phyloP scores from a whole-genome alignment of 2,329 filamentous ascomycete species.

The Aspergillus fumigatus region DNA sequence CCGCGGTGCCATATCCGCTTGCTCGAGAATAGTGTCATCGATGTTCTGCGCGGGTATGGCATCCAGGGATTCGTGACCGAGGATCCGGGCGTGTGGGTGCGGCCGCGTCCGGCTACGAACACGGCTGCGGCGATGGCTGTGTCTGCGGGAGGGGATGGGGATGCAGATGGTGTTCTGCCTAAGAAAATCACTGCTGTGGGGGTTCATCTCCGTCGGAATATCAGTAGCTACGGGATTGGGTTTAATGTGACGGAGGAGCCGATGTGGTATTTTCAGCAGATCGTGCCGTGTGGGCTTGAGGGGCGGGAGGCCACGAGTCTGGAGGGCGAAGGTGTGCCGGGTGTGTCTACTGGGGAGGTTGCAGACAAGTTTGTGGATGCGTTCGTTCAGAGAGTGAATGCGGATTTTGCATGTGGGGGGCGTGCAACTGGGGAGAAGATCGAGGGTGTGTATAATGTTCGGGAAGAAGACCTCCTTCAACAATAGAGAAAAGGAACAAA shows the following conservation, averaged over 20 bases:
- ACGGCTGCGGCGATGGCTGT: not conserved
- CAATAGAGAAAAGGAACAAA: not conserved
- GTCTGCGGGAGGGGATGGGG: not conserved
- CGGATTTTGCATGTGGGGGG: slow-evolving; percentile 30
- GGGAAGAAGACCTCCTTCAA: slow-evolving; percentile 26
- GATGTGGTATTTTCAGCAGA: slow-evolving; percentile 68
- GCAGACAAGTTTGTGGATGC: slow-evolving; percentile 33
- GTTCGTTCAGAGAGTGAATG: slow-evolving; percentile 37
- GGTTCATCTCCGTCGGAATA: slow-evolving; percentile 80
- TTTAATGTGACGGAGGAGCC: slow-evolving; percentile 49
- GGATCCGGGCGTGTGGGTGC: slow-evolving; percentile 82
- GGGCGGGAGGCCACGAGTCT: slow-evolving; percentile 77
- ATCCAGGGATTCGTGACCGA: slow-evolving; percentile 61
- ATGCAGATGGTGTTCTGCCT: slow-evolving; percentile 7
- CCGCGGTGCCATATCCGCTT: slow-evolving; percentile 73
- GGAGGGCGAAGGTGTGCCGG: slow-evolving; percentile 44
- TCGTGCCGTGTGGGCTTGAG: slow-evolving; percentile 84
- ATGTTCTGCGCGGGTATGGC: slow-evolving; percentile 56
- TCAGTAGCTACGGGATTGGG: slow-evolving; percentile 80
- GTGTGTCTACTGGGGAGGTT: slow-evolving; percentile 35
- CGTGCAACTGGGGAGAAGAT: slow-evolving; percentile 30
- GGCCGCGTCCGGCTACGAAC: slow-evolving; percentile 5
- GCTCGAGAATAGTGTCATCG: slow-evolving; percentile 72
- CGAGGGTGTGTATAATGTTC: slow-evolving; percentile 37
- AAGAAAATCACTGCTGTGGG: slow-evolving; percentile 84